Percentiles rank a stretch among this genome's conserved stretches.
Conservation (phyloP, 192 early-diverging fungal genomes). For the Podila verticillata region DNA sequence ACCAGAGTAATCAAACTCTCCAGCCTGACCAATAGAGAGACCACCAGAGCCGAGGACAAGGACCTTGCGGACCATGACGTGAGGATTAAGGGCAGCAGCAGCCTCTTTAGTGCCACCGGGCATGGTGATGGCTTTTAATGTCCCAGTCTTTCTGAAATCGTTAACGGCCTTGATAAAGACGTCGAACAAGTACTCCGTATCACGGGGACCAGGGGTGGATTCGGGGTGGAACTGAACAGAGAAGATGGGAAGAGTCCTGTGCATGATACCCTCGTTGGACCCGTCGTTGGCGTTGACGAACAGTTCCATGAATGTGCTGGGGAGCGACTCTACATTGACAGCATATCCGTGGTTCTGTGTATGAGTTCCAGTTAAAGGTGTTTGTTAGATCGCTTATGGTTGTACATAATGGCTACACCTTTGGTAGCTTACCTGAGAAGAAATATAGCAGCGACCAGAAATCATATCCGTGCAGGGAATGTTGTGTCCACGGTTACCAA, state of each 20-base stretch:
- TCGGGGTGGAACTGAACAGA: constrained; percentile 99
- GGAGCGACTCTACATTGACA: constrained; percentile 84
- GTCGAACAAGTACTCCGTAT: constrained; percentile 98
- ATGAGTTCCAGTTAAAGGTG: background rate
- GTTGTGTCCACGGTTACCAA: constrained; percentile 99
- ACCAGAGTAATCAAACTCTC: constrained; percentile 99
- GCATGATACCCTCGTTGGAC: constrained; percentile 99
- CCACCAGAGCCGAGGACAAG: constrained; percentile 97
- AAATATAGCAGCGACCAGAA: constrained; percentile 97
- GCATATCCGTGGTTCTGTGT: constrained; percentile 93
- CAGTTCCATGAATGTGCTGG: constrained; percentile 80
- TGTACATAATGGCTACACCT: background rate
- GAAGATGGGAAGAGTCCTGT: constrained; percentile 91
- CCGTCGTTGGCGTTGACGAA: constrained; percentile 99
- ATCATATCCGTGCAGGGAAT: constrained; percentile 97
- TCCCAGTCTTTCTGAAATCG: constrained; percentile 73
- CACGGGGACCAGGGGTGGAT: constrained; percentile 93
- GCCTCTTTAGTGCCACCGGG: constrained; percentile 64
- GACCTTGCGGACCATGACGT: constrained; percentile 87
- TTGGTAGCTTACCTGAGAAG: constrained; percentile 73
- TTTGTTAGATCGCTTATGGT: background rate
- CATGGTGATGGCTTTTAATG: constrained; percentile 79
- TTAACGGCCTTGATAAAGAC: constrained; percentile 85
- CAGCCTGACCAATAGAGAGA: constrained; percentile 97
- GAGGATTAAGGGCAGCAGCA: constrained; percentile 53